Evolutionary conservation across 306 rosid species (phyloP).

Genomic region (Senna siamea): DNA sequence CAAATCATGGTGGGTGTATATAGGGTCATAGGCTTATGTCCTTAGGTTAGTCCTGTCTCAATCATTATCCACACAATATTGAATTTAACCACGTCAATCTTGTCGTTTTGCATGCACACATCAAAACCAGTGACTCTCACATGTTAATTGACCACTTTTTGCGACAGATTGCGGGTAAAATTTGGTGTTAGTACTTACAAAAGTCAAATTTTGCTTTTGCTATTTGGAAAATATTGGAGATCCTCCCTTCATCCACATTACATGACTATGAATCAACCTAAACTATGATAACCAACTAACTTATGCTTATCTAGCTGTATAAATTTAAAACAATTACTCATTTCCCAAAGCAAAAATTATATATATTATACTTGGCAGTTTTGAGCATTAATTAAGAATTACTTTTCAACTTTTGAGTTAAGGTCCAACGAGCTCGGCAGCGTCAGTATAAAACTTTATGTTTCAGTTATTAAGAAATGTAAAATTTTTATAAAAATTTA

Average conservation of each 20-base stretch:
- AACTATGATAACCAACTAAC: constrained; percentile 11
- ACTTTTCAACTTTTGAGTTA: too few relatives aligned
- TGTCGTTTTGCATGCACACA: constrained; percentile 41
- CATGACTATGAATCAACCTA: not conserved
- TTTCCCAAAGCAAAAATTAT: too few relatives aligned
- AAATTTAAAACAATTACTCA: too few relatives aligned
- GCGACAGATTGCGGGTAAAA: constrained; percentile 29
- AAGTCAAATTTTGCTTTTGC: constrained; percentile 15
- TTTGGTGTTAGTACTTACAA: constrained; percentile 24
- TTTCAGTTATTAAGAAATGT: too few relatives aligned
- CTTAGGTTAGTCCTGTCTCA: constrained; percentile 34
- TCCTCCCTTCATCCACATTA: too few relatives aligned
- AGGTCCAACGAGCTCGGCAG: constrained; percentile 1
- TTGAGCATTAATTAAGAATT: too few relatives aligned
- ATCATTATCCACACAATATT: constrained; percentile 50
- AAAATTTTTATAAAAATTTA: too few relatives aligned
- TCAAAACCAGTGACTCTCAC: constrained; percentile 31
- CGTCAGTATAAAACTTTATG: too few relatives aligned
- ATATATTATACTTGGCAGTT: too few relatives aligned
- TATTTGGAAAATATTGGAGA: not conserved
- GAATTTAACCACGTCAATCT: constrained; percentile 41
- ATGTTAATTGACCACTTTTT: constrained; percentile 27
- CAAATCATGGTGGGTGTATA: too few relatives aligned
- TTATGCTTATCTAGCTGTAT: not conserved
- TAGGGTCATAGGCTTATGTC: too few relatives aligned